Conservation (phyloP, 306 rosid genomes). For the Dalbergia oliveri region DNA sequence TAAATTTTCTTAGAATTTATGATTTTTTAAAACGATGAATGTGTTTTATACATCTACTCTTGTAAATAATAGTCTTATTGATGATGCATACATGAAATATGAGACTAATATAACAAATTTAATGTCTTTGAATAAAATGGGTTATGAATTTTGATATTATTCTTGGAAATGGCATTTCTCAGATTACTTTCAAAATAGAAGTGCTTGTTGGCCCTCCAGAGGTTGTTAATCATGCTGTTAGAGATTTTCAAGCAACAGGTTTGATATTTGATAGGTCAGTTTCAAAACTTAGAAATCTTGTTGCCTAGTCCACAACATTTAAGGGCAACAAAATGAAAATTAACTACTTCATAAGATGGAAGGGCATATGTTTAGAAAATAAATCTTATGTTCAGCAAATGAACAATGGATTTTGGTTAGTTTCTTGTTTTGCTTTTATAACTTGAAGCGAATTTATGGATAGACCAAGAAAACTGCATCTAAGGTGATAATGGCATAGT, state of each 20-base stretch:
- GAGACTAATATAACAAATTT: neutral
- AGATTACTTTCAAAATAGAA: conserved; percentile 63
- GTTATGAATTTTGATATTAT: neutral
- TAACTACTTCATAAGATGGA: conserved; percentile 4
- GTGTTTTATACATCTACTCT: neutral
- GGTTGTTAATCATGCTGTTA: conserved; percentile 54
- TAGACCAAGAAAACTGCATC: neutral
- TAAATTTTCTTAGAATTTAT: neutral
- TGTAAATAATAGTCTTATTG: conserved; percentile 3
- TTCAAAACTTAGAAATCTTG: conserved; percentile 18
- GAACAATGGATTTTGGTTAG: neutral
- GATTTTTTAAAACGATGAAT: neutral
- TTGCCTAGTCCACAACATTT: conserved; percentile 1
- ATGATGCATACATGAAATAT: neutral
- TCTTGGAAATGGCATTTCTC: conserved; percentile 44
- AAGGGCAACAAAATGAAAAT: neutral
- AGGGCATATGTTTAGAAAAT: neutral
- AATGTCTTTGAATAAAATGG: conserved; percentile 11
- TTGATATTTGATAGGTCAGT: conserved; percentile 80
- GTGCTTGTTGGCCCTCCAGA: conserved; percentile 59
- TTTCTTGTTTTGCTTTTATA: too few species aligned
- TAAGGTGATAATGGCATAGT: neutral
- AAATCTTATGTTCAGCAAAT: neutral
- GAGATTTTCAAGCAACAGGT: conserved; percentile 59
- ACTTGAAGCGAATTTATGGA: too few species aligned